Evolutionary conservation across 768 basidiomycete species (phyloP), one percentile per base, ranked within the genome.

Genomic region (Pleurotus eryngii): DNA sequence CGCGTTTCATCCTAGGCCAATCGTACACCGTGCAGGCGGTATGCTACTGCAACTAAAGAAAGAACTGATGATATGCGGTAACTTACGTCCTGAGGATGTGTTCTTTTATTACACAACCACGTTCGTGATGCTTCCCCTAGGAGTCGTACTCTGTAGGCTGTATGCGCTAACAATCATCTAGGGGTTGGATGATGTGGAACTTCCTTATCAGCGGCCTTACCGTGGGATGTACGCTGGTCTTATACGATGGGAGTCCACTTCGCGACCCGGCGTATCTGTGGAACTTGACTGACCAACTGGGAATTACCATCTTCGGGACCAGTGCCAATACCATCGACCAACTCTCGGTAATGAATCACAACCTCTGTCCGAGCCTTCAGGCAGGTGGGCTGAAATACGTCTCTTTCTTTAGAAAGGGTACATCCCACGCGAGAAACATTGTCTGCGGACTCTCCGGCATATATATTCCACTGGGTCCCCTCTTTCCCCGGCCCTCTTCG

Each of bases 161-260:
- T 35, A 35, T 9, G 30, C 50, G 11, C 48, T 51, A 59, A 47
- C 47, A 57, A 57, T 27, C 42, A 57, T 62, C 6, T 62, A 90
- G 88, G 15, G 88, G 88, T 46, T 91, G 90, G 90, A 92, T 93
- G 90, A 92, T 92, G 90, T 92, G 87, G 84, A 92, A 92, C 66
- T 92, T 90, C 69, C 83, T 92, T 37, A 76, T 88, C 27, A 80
- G 81, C 55, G 84, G 81, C 7, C 76, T 92, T 9, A 77, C 78
- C 43, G 67, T 83, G 12, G 89, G 89, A 43, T 85, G 85, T 61
- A 88, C 85, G 3, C 76, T 92, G 11, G 84, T 92, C 35, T 71
- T 91, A 49, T 93, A 88, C 70, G 90, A 92, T 67, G 90, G 91
- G 26, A 90, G 87, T 60, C 91, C 91, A 3, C 73, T 92, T 48